phyloP scores from a whole-genome alignment of 2,329 filamentous ascomycete genomes.

The Colletotrichum destructivum region DNA sequence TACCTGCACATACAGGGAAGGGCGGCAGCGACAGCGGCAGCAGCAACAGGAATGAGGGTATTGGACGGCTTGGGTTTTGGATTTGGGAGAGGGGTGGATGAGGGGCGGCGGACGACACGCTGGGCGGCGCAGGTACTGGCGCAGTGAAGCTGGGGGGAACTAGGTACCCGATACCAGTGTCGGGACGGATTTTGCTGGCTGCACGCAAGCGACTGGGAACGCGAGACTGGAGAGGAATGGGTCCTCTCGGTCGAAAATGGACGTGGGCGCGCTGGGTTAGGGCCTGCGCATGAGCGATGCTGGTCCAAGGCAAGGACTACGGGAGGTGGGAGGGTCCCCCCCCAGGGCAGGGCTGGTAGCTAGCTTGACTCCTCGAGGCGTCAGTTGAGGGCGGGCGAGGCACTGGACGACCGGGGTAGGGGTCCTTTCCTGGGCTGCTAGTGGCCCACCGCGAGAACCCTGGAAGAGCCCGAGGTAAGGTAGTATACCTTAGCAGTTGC shows the following conservation, averaged over 20 bases:
- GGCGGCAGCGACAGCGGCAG: neutral
- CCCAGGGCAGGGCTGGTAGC: slow-evolving; percentile 23
- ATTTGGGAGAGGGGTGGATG: slow-evolving; percentile 1
- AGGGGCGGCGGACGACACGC: neutral
- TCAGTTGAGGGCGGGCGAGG: slow-evolving; percentile 8
- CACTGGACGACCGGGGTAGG: slow-evolving; percentile 33
- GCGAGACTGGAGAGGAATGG: slow-evolving; percentile 20
- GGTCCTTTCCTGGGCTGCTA: slow-evolving; percentile 33
- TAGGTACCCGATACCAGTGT: neutral
- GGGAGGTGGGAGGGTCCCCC: slow-evolving; percentile 30
- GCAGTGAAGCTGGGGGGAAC: neutral
- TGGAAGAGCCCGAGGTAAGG: neutral
- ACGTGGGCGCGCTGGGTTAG: slow-evolving; percentile 31
- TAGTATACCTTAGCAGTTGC: neutral
- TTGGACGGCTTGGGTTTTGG: slow-evolving; percentile 22
- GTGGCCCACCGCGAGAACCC: slow-evolving; percentile 32
- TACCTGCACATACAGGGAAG: too few relatives aligned
- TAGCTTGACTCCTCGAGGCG: slow-evolving; percentile 9
- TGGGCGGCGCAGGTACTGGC: slow-evolving; percentile 4
- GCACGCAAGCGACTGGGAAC: slow-evolving; percentile 23
- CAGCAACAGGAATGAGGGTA: slow-evolving; percentile 16
- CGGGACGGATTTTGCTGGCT: neutral
- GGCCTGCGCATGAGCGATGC: slow-evolving; percentile 18
- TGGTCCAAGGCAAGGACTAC: slow-evolving; percentile 32
- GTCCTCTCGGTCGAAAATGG: slow-evolving; percentile 32